Evolutionary conservation across 495 filamentous ascomycete species (phyloP).

Genomic region (Neurospora intermedia): DNA sequence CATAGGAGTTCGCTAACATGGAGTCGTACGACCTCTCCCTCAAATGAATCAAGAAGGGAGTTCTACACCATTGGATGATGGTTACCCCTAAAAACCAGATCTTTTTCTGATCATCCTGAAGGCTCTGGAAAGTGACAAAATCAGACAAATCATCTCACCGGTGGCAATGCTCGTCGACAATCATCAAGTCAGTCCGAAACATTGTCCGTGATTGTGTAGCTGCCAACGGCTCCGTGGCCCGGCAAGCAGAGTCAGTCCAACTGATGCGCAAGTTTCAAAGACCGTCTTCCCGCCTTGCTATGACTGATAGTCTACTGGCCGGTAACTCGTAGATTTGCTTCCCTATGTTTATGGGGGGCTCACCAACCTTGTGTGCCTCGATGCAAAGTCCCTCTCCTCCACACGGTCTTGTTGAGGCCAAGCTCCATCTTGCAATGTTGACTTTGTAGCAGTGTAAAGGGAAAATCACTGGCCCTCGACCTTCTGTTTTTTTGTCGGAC

Average conservation of each 20-base stretch:
- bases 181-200: neutral
- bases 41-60: too few relatives aligned
- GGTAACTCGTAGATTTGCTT: neutral
- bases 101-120: neutral
- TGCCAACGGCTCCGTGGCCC: neutral
- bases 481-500: neutral
- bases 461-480: neutral
- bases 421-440: neutral
- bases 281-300: neutral
- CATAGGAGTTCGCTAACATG: neutral
- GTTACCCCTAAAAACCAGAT: neutral
- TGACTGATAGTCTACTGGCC: neutral
- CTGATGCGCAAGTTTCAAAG: neutral
- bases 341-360: neutral
- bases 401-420: neutral
- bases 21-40: too few relatives aligned
- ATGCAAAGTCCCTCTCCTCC: neutral
- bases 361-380: neutral
- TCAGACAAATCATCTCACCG: neutral
- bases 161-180: neutral
- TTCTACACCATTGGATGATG: neutral
- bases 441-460: neutral
- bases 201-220: neutral
- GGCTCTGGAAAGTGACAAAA: neutral
- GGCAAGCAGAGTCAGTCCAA: neutral